Evolutionary conservation across 73 alveolate genomes (phyloP), one percentile per base, ranked within the genome.

Genomic region (Strombidium stylifer): DNA sequence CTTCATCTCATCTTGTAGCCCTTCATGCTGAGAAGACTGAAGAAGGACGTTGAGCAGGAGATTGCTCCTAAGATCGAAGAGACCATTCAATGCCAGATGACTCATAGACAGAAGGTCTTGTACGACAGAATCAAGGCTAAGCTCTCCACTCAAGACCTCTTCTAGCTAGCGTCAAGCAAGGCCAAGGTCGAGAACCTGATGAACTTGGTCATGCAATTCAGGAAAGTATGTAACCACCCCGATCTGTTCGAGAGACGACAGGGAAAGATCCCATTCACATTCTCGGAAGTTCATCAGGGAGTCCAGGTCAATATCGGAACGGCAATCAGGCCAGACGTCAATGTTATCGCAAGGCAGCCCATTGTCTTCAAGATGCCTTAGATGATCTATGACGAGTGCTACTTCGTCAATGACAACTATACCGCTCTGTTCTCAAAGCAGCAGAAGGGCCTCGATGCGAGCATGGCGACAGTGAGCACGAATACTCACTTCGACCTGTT

Each of bases 181-280:
- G 77, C 85, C 30, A 96, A 96, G 68, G 91, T 96, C 59, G 98
- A 96, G 35, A 96, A 93, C 74, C 67, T 94, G 46, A 91, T 94
- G 99, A 94, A 94, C 80, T 79, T 94, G 55, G 98, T 94, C 34
- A 94, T 94, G 94, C 94, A 94, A 71, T 91, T 94, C 47, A 89
- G 99, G 65, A 94, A 94, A 75, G 97, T 94, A 4, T 94, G 99
- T 47, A 94, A 94, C 76, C 99, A 94, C 78, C 99, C 99, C 10
- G 99, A 94, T 74, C 87, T 94, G 32, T 88, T 96, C 66, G 98
- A 96, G 62, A 91, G 98, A 80, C 90, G 95, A 62, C 81, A 90
- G 19, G 97, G 95, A 21, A 87, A 87, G 51, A 93, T 92, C 12
- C 98, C 99, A 15, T 85, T 74, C 49, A 73, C 81, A 19, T 91